These are phyloP conservation scores for Trametes versicolor DNA, from an alignment of 1,284 basidiomycete species.

Conservation along the genomic window DNA sequence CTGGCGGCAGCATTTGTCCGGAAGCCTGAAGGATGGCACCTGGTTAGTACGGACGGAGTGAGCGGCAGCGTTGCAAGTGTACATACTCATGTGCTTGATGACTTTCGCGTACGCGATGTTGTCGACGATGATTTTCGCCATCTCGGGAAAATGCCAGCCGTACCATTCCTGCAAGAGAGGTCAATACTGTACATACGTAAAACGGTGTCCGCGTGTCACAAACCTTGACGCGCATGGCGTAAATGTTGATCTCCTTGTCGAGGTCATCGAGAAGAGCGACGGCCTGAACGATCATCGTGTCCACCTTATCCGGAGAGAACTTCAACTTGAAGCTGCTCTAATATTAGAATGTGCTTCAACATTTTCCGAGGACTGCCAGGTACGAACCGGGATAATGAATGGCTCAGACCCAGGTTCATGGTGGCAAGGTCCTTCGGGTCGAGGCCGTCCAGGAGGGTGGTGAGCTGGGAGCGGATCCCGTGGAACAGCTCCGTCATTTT, in stretches of 20 bases:
- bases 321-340: slow-evolving; percentile 92
- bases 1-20: slow-evolving; percentile 92
- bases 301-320: slow-evolving; percentile 99
- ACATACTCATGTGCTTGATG: slow-evolving; percentile 84
- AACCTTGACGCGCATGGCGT: slow-evolving; percentile 98
- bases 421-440: slow-evolving; percentile 97
- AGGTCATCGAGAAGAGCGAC: slow-evolving; percentile 98
- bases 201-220: neutral
- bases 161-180: slow-evolving; percentile 88
- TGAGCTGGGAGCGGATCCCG: slow-evolving; percentile 92
- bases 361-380: no score
- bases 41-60: neutral
- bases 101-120: slow-evolving; percentile 97
- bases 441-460: slow-evolving; percentile 87
- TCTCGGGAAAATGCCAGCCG: slow-evolving; percentile 99
- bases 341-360: neutral
- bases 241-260: slow-evolving; percentile 99
- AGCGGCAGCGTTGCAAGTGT: neutral
- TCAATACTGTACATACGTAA: neutral
- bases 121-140: slow-evolving; percentile 98
- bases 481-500: slow-evolving; percentile 89
- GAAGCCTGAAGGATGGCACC: slow-evolving; percentile 65
- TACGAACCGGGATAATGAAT: slow-evolving; percentile 88
- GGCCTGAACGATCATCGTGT: slow-evolving; percentile 99
- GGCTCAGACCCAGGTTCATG: slow-evolving; percentile 97